A percentile compares a stretch with the other conserved stretches of the same genome.
These are phyloP conservation scores for Jackrogersella minutella DNA, from an alignment of 495 filamentous ascomycete genomes.

Conservation along the genomic window DNA sequence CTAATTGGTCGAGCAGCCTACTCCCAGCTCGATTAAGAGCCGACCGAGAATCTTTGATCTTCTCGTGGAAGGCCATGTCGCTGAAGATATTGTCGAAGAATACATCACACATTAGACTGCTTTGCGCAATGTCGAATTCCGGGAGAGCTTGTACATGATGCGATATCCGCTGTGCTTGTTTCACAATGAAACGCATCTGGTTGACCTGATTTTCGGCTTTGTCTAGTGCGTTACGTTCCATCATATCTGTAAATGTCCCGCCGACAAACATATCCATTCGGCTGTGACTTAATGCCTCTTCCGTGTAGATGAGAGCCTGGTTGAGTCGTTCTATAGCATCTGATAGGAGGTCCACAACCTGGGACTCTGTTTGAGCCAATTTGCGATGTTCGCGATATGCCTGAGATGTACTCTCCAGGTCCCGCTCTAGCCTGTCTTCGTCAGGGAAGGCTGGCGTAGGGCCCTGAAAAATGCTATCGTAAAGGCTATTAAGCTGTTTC, in stretches of 20 bases:
- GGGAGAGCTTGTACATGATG: constrained; percentile 45
- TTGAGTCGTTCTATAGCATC: constrained; percentile 41
- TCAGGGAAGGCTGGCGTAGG: constrained; percentile 56
- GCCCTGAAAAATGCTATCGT: constrained; percentile 55
- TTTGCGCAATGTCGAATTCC: constrained; percentile 44
- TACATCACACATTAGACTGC: constrained; percentile 52
- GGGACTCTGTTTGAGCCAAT: constrained; percentile 37
- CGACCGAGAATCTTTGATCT: constrained; percentile 50
- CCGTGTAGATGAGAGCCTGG: constrained; percentile 38
- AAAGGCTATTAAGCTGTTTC: constrained; percentile 49
- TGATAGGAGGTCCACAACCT: constrained; percentile 38
- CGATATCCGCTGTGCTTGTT: constrained; percentile 49
- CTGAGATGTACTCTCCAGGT: constrained; percentile 8
- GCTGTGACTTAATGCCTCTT: constrained; percentile 44
- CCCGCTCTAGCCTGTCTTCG: constrained; percentile 54
- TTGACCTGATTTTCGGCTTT: constrained; percentile 44
- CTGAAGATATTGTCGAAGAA: constrained; percentile 59
- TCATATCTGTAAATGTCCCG: constrained; percentile 44
- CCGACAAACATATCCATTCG: constrained; percentile 47
- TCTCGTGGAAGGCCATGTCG: constrained; percentile 55
- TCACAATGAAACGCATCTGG: constrained; percentile 37
- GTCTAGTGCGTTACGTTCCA: constrained; percentile 52
- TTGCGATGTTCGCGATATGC: constrained; percentile 39
- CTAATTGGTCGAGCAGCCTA: constrained; percentile 33
- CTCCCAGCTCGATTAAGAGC: constrained; percentile 43